Evolutionary conservation across 305 asterid species (phyloP).

Genomic region (Fraxinus greggii): DNA sequence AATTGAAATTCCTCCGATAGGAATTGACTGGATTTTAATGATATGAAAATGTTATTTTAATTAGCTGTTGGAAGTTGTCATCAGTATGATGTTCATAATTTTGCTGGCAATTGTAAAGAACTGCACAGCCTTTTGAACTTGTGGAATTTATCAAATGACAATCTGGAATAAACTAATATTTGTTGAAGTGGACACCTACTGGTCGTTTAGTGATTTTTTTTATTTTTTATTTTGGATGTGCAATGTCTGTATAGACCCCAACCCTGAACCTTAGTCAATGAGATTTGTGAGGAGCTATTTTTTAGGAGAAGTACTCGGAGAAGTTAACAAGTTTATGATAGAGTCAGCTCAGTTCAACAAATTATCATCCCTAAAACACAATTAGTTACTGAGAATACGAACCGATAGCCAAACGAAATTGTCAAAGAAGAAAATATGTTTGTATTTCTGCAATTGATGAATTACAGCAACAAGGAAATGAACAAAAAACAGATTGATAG

Average conservation of each 20-base stretch:
- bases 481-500: no score
- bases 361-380: no score
- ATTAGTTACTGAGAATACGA: no score
- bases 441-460: no score
- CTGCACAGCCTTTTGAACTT: background rate
- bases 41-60: background rate
- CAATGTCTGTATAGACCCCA: constrained; percentile 2
- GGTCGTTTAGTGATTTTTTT: background rate
- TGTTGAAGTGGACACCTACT: background rate
- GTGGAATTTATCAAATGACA: background rate
- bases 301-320: background rate
- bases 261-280: background rate
- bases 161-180: background rate
- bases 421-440: no score
- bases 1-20: background rate
- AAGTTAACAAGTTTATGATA: background rate
- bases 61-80: background rate
- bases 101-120: background rate
- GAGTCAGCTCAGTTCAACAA: no score
- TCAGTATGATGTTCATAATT: background rate
- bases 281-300: background rate
- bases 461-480: no score
- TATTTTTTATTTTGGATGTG: background rate
- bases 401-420: no score
- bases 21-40: background rate